Percentiles rank a stretch among this genome's conserved stretches.
Evolutionary conservation across 2,329 filamentous ascomycete species (phyloP).

Genomic region (Didymella sp.): DNA sequence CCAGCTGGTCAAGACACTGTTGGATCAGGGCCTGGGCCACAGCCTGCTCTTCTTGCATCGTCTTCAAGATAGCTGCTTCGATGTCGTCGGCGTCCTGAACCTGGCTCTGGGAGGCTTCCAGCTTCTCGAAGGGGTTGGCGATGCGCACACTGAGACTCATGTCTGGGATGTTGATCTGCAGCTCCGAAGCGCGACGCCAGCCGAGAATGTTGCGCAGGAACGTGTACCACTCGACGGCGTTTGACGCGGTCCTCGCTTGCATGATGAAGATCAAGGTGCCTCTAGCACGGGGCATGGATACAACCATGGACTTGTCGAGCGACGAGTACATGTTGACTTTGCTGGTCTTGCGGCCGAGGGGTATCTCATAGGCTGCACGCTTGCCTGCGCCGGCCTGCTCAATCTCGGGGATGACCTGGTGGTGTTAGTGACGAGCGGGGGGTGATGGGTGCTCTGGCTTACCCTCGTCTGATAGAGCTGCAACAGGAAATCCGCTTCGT

Average conservation of each 20-base stretch:
- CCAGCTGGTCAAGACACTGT: constrained; percentile 65
- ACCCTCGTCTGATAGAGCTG: constrained; percentile 68
- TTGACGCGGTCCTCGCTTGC: constrained; percentile 65
- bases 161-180: constrained; percentile 69
- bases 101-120: constrained; percentile 55
- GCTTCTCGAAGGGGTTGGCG: constrained; percentile 64
- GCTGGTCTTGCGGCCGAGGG: constrained; percentile 60
- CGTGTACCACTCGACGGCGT: constrained; percentile 72
- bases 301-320: constrained; percentile 70
- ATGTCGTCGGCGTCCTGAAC: constrained; percentile 54
- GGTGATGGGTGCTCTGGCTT: constrained; percentile 12
- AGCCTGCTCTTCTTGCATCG: constrained; percentile 60
- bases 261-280: constrained; percentile 67
- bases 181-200: constrained; percentile 61
- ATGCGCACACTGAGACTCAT: constrained; percentile 65
- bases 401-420: constrained; percentile 64
- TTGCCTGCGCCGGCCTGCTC: constrained; percentile 61
- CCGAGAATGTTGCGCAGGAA: constrained; percentile 68
- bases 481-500: constrained; percentile 62
- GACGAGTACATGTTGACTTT: constrained; percentile 70
- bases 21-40: constrained; percentile 64
- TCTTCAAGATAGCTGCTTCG: constrained; percentile 55
- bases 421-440: constrained; percentile 15
- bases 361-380: constrained; percentile 64
- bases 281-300: constrained; percentile 63